phyloP scores from a whole-genome alignment of 2,329 filamentous ascomycete species.

The Bipolaris sorokiniana region DNA sequence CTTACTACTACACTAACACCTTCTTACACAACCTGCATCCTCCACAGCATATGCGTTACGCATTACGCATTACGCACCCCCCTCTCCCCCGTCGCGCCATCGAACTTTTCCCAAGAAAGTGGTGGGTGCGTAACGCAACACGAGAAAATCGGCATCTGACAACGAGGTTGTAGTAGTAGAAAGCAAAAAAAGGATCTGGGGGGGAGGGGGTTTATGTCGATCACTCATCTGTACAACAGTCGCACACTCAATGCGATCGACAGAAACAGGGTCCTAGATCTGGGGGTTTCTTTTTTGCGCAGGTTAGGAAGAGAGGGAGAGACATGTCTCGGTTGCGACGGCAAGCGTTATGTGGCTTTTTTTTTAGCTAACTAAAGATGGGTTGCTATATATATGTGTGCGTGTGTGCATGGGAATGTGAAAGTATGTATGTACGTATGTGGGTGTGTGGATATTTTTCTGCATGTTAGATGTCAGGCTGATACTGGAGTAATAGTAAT shows the following conservation, averaged over 20 bases:
- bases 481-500: too few species aligned
- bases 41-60: too few species aligned
- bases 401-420: neutral
- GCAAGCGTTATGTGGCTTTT: neutral
- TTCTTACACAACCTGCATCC: too few species aligned
- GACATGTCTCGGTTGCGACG: slow-evolving; percentile 20
- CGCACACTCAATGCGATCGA: slow-evolving; percentile 21
- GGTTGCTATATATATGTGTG: neutral
- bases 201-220: too few species aligned
- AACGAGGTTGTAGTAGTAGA: neutral
- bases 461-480: too few species aligned
- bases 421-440: too few species aligned
- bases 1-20: too few species aligned
- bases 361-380: neutral
- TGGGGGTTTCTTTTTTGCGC: slow-evolving; percentile 1
- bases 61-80: too few species aligned
- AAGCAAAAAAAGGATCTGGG: neutral
- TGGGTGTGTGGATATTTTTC: too few species aligned
- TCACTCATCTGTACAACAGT: slow-evolving; percentile 23
- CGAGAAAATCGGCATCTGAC: neutral
- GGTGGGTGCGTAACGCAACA: too few species aligned
- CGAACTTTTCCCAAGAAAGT: too few species aligned
- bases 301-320: slow-evolving; percentile 1
- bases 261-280: slow-evolving; percentile 14
- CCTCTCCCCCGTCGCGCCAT: too few species aligned